phyloP scores from a whole-genome alignment of 2,329 filamentous ascomycete genomes.

The Scortechinia acanthostroma region DNA sequence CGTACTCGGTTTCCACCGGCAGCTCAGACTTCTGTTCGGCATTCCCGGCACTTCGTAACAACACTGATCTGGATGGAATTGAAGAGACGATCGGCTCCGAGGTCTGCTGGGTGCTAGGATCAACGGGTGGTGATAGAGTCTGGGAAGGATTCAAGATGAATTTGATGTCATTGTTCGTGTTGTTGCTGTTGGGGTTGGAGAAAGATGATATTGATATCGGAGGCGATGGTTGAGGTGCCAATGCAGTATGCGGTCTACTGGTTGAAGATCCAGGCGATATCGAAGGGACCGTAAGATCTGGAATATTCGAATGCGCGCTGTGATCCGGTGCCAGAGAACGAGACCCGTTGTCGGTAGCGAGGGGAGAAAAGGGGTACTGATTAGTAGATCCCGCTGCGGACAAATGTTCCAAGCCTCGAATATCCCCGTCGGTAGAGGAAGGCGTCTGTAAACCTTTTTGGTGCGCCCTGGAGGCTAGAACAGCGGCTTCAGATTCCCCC shows the following conservation, averaged over 20 bases:
- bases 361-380: constrained; percentile 15
- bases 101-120: constrained; percentile 6
- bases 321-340: no score
- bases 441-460: constrained; percentile 8
- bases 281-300: constrained; percentile 8
- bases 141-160: constrained; percentile 1
- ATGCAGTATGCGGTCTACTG: constrained; percentile 17
- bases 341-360: no score
- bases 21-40: no score
- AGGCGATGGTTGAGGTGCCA: constrained; percentile 11
- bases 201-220: constrained; percentile 10
- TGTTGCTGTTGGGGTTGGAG: constrained; percentile 11
- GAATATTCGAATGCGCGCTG: no score
- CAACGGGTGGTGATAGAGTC: neutral
- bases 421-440: constrained; percentile 20
- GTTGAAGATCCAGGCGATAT: constrained; percentile 15
- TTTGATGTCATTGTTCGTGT: constrained; percentile 1
- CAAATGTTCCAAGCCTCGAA: constrained; percentile 42
- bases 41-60: constrained; percentile 13
- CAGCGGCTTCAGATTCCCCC: constrained; percentile 16
- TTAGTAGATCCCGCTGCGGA: constrained; percentile 38
- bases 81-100: constrained; percentile 13
- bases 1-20: constrained; percentile 30
- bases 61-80: constrained; percentile 9
- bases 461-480: constrained; percentile 13